A percentile compares a stretch with the other conserved stretches of the same genome.
These are phyloP conservation scores for Trypethelium eluteriae DNA, from an alignment of 495 filamentous ascomycete species.

Conservation along the genomic window DNA sequence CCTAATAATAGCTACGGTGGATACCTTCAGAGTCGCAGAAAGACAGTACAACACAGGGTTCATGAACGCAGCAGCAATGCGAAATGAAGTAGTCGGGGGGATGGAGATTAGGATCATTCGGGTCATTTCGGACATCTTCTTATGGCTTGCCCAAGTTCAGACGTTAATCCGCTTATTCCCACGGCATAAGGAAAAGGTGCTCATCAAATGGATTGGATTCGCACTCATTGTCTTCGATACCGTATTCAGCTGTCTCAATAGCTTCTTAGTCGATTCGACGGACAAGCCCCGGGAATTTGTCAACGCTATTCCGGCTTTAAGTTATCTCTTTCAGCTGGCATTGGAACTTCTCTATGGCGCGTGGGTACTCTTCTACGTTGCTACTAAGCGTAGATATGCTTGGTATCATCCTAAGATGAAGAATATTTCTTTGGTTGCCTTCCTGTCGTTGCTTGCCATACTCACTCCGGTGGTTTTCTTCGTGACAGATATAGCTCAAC, in stretches of 20 bases:
- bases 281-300: conserved; percentile 64
- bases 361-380: conserved; percentile 90
- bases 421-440: conserved; percentile 79
- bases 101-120: conserved; percentile 79
- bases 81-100: conserved; percentile 67
- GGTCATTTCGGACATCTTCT: conserved; percentile 85
- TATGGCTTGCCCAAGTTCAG: conserved; percentile 96
- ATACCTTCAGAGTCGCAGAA: conserved; percentile 78
- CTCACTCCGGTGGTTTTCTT: conserved; percentile 94
- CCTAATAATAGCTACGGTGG: conserved; percentile 81
- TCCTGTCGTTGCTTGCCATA: conserved; percentile 69
- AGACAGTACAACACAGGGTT: conserved; percentile 65
- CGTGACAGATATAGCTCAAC: conserved; percentile 81
- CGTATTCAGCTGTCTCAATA: conserved; percentile 80
- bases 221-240: conserved; percentile 84
- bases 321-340: conserved; percentile 87
- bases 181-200: conserved; percentile 90
- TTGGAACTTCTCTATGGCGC: conserved; percentile 85
- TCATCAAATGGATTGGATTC: conserved; percentile 98
- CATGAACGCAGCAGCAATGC: conserved; percentile 64
- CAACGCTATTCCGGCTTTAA: conserved; percentile 84
- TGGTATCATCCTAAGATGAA: conserved; percentile 91
- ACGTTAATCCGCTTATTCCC: conserved; percentile 93
- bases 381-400: conserved; percentile 86
- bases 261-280: conserved; percentile 57